Conservation (phyloP, 768 basidiomycete genomes). For the Phanerochaete sordida region DNA sequence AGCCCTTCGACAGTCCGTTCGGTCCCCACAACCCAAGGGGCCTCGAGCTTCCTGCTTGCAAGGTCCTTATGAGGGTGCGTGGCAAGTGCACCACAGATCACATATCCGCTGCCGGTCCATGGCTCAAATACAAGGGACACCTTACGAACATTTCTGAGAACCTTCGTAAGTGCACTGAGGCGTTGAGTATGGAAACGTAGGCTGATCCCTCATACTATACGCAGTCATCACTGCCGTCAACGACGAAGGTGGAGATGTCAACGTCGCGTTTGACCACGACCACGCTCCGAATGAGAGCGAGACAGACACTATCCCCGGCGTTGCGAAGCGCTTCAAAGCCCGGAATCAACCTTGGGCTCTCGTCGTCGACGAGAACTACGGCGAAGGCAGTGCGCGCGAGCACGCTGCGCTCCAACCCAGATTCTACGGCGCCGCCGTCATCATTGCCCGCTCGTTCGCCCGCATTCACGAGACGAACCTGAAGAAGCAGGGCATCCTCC, state of each 20-base stretch:
- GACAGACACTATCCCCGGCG: constrained; percentile 81
- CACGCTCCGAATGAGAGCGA: constrained; percentile 38
- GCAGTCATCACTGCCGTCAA: constrained; percentile 92
- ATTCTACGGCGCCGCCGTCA: constrained; percentile 86
- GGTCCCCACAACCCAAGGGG: constrained; percentile 42
- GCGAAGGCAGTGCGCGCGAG: constrained; percentile 96
- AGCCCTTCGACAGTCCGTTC: constrained; percentile 84
- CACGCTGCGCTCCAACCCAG: constrained; percentile 97
- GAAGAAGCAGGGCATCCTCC: constrained; percentile 98
- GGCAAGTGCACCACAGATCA: constrained; percentile 99
- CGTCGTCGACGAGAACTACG: constrained; percentile 95
- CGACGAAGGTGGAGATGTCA: constrained; percentile 92
- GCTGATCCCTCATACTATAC: too few species aligned
- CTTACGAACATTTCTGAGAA: constrained; percentile 96
- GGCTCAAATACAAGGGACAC: constrained; percentile 99
- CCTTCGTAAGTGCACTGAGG: constrained; percentile 53
- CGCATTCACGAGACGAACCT: constrained; percentile 98
- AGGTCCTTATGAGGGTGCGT: constrained; percentile 83
- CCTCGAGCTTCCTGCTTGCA: constrained; percentile 77
- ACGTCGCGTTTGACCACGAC: constrained; percentile 82
- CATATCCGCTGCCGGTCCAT: constrained; percentile 96
- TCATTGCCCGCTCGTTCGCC: constrained; percentile 91
- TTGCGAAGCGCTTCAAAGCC: constrained; percentile 87
- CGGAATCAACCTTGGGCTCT: constrained; percentile 88
- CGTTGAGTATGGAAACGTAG: too few species aligned